A percentile compares a stretch with the other conserved stretches of the same genome.
phyloP scores from a whole-genome alignment of 306 rosid species.

The Ceratonia siliqua region DNA sequence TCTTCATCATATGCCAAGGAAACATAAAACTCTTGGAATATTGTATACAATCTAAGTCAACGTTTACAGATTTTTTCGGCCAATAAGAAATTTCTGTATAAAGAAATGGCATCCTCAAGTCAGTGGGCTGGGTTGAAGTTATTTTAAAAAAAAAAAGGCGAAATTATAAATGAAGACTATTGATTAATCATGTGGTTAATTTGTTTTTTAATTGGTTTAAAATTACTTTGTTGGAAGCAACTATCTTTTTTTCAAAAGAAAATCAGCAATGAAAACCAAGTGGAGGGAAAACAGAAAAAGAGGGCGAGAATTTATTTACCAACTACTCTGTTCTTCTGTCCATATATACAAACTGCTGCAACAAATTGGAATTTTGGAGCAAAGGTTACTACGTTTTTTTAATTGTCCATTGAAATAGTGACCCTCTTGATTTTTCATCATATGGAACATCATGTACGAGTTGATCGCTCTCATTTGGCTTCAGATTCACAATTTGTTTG shows the following conservation, averaged over 20 bases:
- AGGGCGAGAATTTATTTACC: not conserved
- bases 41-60: no score
- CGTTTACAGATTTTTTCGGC: no score
- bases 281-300: not conserved
- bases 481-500: not conserved
- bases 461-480: slow-evolving; percentile 29
- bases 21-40: no score
- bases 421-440: slow-evolving; percentile 9
- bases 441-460: slow-evolving; percentile 30
- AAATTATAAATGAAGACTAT: not conserved
- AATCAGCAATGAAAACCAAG: not conserved
- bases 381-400: not conserved
- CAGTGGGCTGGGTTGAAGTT: no score
- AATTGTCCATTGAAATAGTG: slow-evolving; percentile 42
- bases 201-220: not conserved
- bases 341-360: not conserved
- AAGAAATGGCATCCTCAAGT: no score
- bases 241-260: not conserved
- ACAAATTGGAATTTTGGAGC: not conserved
- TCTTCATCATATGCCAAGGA: no score
- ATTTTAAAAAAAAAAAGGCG: no score
- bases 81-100: no score
- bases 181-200: not conserved
- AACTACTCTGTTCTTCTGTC: not conserved
- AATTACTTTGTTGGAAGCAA: not conserved